A percentile compares a stretch with the other conserved stretches of the same genome.
These are phyloP conservation scores for Lyophyllum semitale DNA, from an alignment of 768 basidiomycete genomes.

Conservation along the genomic window DNA sequence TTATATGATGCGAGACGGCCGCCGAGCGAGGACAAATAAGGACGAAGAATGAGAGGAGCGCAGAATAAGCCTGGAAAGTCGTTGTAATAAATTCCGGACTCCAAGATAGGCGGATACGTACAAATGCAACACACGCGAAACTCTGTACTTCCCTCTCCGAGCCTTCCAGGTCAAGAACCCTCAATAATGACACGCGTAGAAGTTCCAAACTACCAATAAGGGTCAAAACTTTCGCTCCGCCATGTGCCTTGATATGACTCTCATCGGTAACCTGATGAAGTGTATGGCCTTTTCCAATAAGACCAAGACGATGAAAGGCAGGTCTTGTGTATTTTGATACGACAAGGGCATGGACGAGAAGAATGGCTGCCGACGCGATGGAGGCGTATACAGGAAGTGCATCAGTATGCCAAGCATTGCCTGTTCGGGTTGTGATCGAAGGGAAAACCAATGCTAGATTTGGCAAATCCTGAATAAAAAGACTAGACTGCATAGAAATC, in stretches of 20 bases:
- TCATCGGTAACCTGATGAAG: background rate
- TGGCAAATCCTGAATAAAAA: background rate
- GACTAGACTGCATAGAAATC: too few relatives aligned
- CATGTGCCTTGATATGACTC: slow-evolving; percentile 12
- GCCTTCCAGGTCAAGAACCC: background rate
- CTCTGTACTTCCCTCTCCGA: slow-evolving; percentile 1
- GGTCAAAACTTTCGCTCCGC: slow-evolving; percentile 12
- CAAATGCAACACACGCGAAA: slow-evolving; percentile 8
- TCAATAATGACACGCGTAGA: slow-evolving; percentile 12
- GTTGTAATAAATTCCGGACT: too few relatives aligned
- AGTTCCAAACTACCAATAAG: slow-evolving; percentile 15
- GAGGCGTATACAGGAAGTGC: slow-evolving; percentile 13
- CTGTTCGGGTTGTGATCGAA: slow-evolving; percentile 2
- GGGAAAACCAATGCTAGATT: background rate
- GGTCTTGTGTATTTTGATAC: slow-evolving; percentile 4
- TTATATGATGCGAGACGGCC: slow-evolving; percentile 4
- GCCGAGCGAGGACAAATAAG: slow-evolving; percentile 9
- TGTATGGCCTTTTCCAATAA: background rate
- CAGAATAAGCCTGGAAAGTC: slow-evolving; percentile 12
- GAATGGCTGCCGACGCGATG: slow-evolving; percentile 6
- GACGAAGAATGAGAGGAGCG: slow-evolving; percentile 9
- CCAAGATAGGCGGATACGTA: background rate
- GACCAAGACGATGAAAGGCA: slow-evolving; percentile 2
- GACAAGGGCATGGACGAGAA: slow-evolving; percentile 5
- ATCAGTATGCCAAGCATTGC: slow-evolving; percentile 4